Evolutionary conservation across 306 rosid genomes (phyloP).

Genomic region (Quercus aquifolioides): DNA sequence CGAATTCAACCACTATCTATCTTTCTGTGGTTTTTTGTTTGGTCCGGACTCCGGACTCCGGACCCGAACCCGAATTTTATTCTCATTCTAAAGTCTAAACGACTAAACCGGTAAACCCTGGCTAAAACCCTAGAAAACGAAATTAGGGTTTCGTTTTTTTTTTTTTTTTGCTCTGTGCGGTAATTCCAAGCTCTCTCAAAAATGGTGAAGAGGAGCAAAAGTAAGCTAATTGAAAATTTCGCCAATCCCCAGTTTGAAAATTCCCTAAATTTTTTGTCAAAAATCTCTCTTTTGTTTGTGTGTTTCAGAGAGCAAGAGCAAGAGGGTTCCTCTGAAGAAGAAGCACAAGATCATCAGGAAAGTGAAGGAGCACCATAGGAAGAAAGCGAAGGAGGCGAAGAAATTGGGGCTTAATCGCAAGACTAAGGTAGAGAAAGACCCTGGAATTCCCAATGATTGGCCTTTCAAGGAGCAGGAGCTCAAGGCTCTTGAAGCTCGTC

Average conservation of each 20-base stretch:
- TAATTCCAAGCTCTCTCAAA: not conserved
- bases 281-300: not conserved
- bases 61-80: too few species aligned
- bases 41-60: too few species aligned
- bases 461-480: conserved; percentile 97
- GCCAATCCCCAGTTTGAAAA: not conserved
- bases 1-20: too few species aligned
- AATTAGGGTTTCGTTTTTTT: too few species aligned
- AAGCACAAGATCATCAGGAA: conserved; percentile 79
- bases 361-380: conserved; percentile 86
- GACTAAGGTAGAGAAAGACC: conserved; percentile 87
- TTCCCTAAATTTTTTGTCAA: not conserved
- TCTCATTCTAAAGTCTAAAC: too few species aligned
- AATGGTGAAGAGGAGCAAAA: conserved; percentile 89
- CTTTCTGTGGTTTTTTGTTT: too few species aligned
- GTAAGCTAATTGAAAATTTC: conserved; percentile 32
- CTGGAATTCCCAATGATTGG: conserved; percentile 98
- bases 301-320: conserved; percentile 88
- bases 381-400: conserved; percentile 90
- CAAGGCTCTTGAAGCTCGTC: conserved; percentile 80
- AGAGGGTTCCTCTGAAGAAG: conserved; percentile 77
- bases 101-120: too few species aligned
- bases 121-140: too few species aligned
- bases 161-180: too few species aligned
- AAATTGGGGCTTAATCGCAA: conserved; percentile 54